Percentiles rank a stretch among this genome's conserved stretches.
phyloP scores from a whole-genome alignment of 164 flowering plant species.

The Pachysandra terminalis region DNA sequence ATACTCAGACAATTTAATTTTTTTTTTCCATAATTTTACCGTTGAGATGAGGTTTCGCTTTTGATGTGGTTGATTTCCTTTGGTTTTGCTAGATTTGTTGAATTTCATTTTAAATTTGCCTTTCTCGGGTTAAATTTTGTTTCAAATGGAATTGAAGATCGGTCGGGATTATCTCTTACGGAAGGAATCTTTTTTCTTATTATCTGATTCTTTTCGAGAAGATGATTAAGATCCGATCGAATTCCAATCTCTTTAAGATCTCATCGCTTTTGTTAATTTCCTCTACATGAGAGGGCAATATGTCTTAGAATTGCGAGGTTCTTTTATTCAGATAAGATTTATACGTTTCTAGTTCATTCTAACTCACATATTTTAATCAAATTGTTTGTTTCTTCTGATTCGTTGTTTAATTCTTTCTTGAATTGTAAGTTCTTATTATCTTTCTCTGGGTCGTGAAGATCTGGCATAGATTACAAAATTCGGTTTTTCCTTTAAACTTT shows the following conservation, averaged over 20 bases:
- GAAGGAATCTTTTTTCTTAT: background rate
- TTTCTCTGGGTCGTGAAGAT: background rate
- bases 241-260: background rate
- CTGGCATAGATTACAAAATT: background rate
- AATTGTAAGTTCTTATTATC: background rate
- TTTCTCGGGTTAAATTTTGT: background rate
- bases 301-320: background rate
- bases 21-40: background rate
- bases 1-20: background rate
- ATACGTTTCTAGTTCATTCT: background rate
- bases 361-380: background rate
- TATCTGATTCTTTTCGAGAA: background rate
- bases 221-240: constrained; percentile 7
- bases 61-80: background rate
- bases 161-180: background rate
- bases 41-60: background rate
- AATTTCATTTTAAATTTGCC: background rate
- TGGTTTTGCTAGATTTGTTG: constrained; percentile 2
- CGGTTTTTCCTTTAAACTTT: background rate
- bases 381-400: too few relatives aligned
- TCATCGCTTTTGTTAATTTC: background rate
- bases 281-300: background rate
- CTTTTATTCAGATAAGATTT: background rate
- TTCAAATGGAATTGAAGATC: constrained; percentile 4
- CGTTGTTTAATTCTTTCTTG: background rate